These are phyloP conservation scores for Eimeria tenella DNA, from an alignment of 169 alveolate genomes.

Conservation along the genomic window DNA sequence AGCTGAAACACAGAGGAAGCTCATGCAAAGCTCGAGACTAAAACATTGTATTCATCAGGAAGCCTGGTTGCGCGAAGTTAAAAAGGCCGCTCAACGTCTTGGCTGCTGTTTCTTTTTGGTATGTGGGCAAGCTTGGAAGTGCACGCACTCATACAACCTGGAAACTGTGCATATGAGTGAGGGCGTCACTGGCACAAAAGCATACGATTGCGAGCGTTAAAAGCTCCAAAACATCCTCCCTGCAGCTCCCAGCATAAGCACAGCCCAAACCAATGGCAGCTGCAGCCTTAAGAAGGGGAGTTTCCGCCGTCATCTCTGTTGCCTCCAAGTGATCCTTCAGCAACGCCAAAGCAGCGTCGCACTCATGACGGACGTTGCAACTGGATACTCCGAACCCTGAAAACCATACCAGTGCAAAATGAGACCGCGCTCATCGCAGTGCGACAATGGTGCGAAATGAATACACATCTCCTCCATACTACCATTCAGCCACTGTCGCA, in stretches of 20 bases:
- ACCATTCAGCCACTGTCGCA: no score
- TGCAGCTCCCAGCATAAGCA: conserved; percentile 98
- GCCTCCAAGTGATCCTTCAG: conserved; percentile 94
- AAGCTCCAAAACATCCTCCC: conserved; percentile 91
- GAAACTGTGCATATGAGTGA: not conserved
- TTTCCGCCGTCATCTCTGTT: conserved; percentile 70
- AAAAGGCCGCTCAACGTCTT: not conserved
- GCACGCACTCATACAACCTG: not conserved
- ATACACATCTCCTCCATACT: no score
- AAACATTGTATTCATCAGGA: not conserved
- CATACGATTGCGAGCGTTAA: conserved; percentile 79
- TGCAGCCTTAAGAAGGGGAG: conserved; percentile 71
- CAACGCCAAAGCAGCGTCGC: conserved; percentile 97
- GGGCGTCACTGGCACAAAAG: not conserved
- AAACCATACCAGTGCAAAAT: conserved; percentile 29
- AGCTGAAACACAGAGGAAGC: conserved; percentile 40
- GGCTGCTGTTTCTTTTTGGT: not conserved
- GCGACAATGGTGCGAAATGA: not conserved
- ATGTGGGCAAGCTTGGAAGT: not conserved
- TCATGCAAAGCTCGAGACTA: no score
- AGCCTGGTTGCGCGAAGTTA: not conserved
- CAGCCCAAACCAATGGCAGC: conserved; percentile 91
- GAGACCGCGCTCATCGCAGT: not conserved
- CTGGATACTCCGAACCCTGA: conserved; percentile 88
- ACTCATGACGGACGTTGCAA: conserved; percentile 93